Evolutionary conservation across 2,329 filamentous ascomycete species (phyloP), one percentile per base, ranked within the genome.

Genomic region (Penicillium italicum): DNA sequence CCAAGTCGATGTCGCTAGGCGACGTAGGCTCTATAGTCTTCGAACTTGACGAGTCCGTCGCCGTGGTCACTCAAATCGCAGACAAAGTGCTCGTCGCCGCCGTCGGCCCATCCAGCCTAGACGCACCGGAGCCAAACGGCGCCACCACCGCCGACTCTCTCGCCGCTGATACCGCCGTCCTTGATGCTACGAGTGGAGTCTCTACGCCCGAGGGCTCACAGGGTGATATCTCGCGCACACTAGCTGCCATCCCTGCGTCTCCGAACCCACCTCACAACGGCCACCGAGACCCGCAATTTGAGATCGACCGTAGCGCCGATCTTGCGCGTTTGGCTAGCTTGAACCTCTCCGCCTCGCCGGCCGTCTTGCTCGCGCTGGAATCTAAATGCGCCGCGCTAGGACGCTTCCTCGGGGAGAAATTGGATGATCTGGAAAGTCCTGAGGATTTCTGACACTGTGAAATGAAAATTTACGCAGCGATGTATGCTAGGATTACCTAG

Each of bases 1-100:
- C 74, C 4, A 72, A 73, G 8, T 76, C 74, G 10, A 63, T 75
- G 51, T 72, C 74, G 3, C 62, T 76, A 14, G 74, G 74, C 16
- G 71, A 76, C 48, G 74, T 76, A n/a, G 74, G 74, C 18, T 75
- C 74, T 4, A 76, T 76, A 41, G 72, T 76, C 42, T 76, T 76
- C 37, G 74, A 76, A 53, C 69, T 74, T 4, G 72, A 76, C 36
- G 70, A 74, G 48, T 66, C 68, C 7, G 73, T 76, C 22, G 73
- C 74, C 2, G 72, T 76, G 8, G 72, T 76, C 22, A 76, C 74
- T 30, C 68, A 66, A 20, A 71, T 76, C 48, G 74, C 73, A 30
- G 74, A 76, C 51, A 76, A 75, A 55, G 72, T 76, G 16, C 72
- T 76, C 18, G 66, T 76, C 18, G 74, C 74, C 5, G 73, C 72